A percentile compares a stretch with the other conserved stretches of the same genome.
phyloP scores from a whole-genome alignment of 129 eudicot genomes.

The Centella asiatica region DNA sequence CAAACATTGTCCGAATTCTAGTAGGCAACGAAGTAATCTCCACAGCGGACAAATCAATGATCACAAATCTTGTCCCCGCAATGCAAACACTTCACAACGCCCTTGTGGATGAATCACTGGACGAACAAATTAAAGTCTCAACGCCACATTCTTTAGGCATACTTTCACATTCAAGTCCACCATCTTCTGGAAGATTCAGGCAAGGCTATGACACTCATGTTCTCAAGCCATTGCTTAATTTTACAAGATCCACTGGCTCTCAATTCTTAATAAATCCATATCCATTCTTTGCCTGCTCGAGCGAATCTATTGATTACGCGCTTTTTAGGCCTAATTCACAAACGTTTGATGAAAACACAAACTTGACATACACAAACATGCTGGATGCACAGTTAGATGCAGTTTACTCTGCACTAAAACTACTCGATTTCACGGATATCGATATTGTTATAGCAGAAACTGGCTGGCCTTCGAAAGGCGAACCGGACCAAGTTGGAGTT shows the following conservation, averaged over 20 bases:
- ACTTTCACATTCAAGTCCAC: slow-evolving; percentile 62
- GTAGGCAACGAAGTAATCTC: slow-evolving; percentile 81
- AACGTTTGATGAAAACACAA: slow-evolving; percentile 44
- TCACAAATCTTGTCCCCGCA: slow-evolving; percentile 63
- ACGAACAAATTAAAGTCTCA: slow-evolving; percentile 50
- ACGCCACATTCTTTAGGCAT: slow-evolving; percentile 74
- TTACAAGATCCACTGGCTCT: slow-evolving; percentile 50
- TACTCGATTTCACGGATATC: slow-evolving; percentile 39
- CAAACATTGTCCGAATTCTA: slow-evolving; percentile 63
- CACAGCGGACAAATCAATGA: slow-evolving; percentile 37
- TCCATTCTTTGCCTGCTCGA: slow-evolving; percentile 65
- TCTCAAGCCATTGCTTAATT: slow-evolving; percentile 49
- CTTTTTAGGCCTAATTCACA: slow-evolving; percentile 65
- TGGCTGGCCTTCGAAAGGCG: slow-evolving; percentile 92
- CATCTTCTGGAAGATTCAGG: slow-evolving; percentile 58
- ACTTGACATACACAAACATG: slow-evolving; percentile 61
- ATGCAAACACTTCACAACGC: slow-evolving; percentile 70
- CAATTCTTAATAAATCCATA: slow-evolving; percentile 83
- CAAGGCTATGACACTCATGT: slow-evolving; percentile 43
- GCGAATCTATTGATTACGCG: slow-evolving; percentile 52
- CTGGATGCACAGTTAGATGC: slow-evolving; percentile 80
- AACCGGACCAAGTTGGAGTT: slow-evolving; percentile 57
- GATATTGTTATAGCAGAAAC: slow-evolving; percentile 79
- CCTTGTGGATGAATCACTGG: slow-evolving; percentile 39
- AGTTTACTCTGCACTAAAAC: slow-evolving; percentile 59